phyloP scores from a whole-genome alignment of 1,139 yeast species.

The Candida tetrigidarum region DNA sequence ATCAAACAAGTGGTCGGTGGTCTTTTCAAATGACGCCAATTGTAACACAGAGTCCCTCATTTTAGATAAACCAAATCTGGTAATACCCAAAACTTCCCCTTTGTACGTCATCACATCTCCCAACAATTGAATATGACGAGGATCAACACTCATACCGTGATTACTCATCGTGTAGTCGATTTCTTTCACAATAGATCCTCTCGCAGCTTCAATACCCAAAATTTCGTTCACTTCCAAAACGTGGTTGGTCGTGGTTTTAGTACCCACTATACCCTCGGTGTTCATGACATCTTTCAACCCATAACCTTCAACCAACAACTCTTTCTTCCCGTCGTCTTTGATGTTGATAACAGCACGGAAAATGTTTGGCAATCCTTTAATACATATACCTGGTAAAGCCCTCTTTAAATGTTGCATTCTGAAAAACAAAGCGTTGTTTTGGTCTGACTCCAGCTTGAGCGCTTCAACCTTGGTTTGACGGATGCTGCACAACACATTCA shows the following conservation, averaged over 20 bases:
- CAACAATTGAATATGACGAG: constrained; percentile 95
- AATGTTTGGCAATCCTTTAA: constrained; percentile 90
- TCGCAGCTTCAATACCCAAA: constrained; percentile 97
- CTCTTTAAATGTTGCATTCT: constrained; percentile 91
- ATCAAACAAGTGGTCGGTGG: constrained; percentile 97
- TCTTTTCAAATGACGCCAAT: constrained; percentile 96
- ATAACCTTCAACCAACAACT: constrained; percentile 95
- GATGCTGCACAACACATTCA: constrained; percentile 72
- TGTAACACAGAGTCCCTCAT: constrained; percentile 99
- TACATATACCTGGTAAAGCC: constrained; percentile 82
- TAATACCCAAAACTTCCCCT: constrained; percentile 98
- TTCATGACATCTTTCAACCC: constrained; percentile 97
- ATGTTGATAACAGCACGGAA: constrained; percentile 97
- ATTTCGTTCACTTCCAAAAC: constrained; percentile 88
- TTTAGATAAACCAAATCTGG: constrained; percentile 96
- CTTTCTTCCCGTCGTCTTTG: constrained; percentile 83
- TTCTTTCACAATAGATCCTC: constrained; percentile 90
- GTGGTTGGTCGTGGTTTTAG: constrained; percentile 88
- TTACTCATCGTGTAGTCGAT: constrained; percentile 98
- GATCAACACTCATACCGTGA: constrained; percentile 99
- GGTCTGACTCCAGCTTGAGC: constrained; percentile 29
- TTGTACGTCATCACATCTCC: constrained; percentile 99
- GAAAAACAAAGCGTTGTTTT: constrained; percentile 68
- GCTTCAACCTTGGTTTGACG: constrained; percentile 54
- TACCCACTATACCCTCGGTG: constrained; percentile 94